Base-by-base conservation (phyloP, 1,139 yeast species). In the Blastobotrys raffinosifermentans region DNA sequence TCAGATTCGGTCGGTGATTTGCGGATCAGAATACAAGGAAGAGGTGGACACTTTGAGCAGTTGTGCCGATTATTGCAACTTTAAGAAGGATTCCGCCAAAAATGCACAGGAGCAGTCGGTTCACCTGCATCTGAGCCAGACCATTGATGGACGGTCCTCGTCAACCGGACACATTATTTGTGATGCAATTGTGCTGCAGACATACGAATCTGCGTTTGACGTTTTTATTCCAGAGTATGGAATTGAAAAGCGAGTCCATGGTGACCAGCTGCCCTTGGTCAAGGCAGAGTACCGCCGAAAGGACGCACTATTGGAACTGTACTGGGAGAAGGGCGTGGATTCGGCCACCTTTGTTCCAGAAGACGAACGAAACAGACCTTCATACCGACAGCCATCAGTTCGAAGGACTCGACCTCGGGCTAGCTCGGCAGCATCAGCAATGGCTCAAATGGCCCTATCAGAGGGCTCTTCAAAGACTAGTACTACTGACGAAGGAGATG, bases 231-330 rank as follows among this genome's bases (percentile, higher is more conserved):
- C 97, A 1, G 96, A 86, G 51, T 81, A 89, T 64, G 97, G 98
- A 29, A 85, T 91, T 49, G 98, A 91, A 60, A 91, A 91, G 64
- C 77, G 98, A 54, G 97, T 91, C 19, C 98, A 91, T 54, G 96
- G 97, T 29, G 98, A 91, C 63, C 98, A 91, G 60, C 69, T 91
- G 40, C 98, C 98, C 11, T 68, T 91, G 45, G 78, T 76, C 18
- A 87, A 87, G 61, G 97, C 97, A 3, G 97, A 91, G 58, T 91
- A 83, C 60, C 93, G 85, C 56, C 82, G 80, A 54, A 58, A 60
- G 19, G 69, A 73, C 23, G 71, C 87, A 35, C 64, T 77, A 4
- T 69, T 91, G 53, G 96, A 89, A 58, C 67, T 91, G 36, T 87
- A 74, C 57, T 91, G 98, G 98, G 94, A 86, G 59, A 77, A 76